A percentile compares a stretch with the other conserved stretches of the same genome.
Evolutionary conservation across 768 basidiomycete species (phyloP).

Genomic region (Pleurotus tuber-regium): DNA sequence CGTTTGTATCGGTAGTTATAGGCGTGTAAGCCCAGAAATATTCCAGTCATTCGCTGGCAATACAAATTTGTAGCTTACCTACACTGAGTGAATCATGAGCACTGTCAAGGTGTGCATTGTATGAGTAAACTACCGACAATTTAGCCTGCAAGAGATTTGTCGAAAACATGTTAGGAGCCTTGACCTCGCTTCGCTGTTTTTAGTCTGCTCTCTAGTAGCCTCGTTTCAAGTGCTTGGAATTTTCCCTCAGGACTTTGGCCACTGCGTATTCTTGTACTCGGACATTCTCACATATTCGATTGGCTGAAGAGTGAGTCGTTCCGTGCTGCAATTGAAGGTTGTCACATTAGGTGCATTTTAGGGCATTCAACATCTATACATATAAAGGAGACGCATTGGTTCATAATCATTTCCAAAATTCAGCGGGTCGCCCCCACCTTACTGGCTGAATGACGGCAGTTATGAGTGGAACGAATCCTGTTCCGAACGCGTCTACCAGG

Average conservation of each 20-base stretch:
- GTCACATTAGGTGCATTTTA: no score
- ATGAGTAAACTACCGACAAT: neutral
- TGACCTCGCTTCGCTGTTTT: neutral
- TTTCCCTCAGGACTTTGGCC: neutral
- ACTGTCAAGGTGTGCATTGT: neutral
- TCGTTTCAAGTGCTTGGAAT: neutral
- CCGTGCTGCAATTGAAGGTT: no score
- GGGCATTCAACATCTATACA: no score
- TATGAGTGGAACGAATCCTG: conserved; percentile 49
- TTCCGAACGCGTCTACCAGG: conserved; percentile 32
- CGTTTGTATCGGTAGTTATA: neutral
- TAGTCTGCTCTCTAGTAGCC: neutral
- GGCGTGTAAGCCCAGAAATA: neutral
- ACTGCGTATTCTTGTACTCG: neutral
- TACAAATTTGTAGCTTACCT: neutral
- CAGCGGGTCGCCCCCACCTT: neutral
- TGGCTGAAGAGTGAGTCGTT: neutral
- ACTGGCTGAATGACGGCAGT: conserved; percentile 16
- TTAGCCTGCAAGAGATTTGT: conserved; percentile 1
- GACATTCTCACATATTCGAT: neutral
- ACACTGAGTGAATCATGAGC: neutral
- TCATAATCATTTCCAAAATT: no score
- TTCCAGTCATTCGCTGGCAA: neutral
- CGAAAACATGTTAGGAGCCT: conserved; percentile 1
- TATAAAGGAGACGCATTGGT: no score